These are phyloP conservation scores for Diaporthe caulivora DNA, from an alignment of 2,329 filamentous ascomycete genomes.

Conservation along the genomic window DNA sequence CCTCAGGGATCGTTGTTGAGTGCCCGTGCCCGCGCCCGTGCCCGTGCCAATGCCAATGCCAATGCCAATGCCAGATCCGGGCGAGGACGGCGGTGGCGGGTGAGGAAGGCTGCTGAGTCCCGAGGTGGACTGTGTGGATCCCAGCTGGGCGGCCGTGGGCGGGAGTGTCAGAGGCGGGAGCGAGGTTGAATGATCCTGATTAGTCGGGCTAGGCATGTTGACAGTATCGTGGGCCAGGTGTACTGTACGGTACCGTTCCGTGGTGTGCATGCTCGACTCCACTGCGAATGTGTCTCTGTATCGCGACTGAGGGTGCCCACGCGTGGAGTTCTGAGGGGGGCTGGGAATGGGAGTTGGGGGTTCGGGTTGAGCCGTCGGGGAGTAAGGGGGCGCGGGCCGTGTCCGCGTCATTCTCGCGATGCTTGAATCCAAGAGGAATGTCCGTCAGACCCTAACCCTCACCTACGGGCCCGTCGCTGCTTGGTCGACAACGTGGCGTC, in stretches of 20 bases:
- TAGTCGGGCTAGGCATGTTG: conserved; percentile 48
- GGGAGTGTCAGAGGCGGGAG: conserved; percentile 20
- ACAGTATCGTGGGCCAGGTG: conserved; percentile 20
- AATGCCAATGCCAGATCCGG: conserved; percentile 53
- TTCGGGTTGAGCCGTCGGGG: background rate
- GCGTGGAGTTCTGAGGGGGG: background rate
- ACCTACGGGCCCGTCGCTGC: background rate
- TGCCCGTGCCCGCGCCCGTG: background rate
- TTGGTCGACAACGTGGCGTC: background rate
- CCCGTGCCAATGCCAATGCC: background rate
- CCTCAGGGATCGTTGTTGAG: conserved; percentile 73
- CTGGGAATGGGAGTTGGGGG: background rate
- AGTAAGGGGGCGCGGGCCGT: background rate
- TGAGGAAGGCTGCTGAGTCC: conserved; percentile 44
- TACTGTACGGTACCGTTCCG: conserved; percentile 14
- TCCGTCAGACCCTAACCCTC: background rate
- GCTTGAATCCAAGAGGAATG: background rate
- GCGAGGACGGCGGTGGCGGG: conserved; percentile 69
- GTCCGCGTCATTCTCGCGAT: conserved; percentile 20
- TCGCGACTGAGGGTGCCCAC: conserved; percentile 10
- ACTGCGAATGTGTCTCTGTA: background rate
- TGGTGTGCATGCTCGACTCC: background rate
- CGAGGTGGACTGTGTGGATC: conserved; percentile 29
- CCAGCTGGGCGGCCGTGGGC: conserved; percentile 32
- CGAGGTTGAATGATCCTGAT: conserved; percentile 40